Conservation (phyloP, 306 rosid species). For the Casuarina cunninghamiana region DNA sequence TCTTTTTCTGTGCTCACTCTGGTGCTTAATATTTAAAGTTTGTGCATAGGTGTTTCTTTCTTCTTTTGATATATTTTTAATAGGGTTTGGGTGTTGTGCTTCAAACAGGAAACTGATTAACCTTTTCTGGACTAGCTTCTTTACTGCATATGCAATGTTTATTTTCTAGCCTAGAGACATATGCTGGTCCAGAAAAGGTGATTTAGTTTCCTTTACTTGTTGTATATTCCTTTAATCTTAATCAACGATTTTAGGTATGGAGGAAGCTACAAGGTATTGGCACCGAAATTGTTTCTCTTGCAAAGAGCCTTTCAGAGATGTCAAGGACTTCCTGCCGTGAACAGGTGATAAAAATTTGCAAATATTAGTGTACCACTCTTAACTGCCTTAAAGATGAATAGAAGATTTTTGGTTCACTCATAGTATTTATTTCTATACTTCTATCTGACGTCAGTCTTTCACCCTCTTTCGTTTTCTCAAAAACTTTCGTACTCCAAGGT, state of each 20-base stretch:
- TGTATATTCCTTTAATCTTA: constrained; percentile 21
- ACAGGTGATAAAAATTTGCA: constrained; percentile 50
- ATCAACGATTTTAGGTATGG: constrained; percentile 60
- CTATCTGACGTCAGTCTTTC: constrained; percentile 20
- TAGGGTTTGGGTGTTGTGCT: too few relatives aligned
- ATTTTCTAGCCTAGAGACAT: background rate
- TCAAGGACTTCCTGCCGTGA: constrained; percentile 61
- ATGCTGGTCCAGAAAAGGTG: constrained; percentile 5
- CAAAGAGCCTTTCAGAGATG: constrained; percentile 67
- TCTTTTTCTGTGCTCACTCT: too few relatives aligned
- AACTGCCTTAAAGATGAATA: constrained; percentile 2
- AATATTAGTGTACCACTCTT: constrained; percentile 13
- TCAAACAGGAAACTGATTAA: too few relatives aligned
- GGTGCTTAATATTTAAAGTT: background rate
- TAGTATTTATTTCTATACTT: constrained; percentile 14
- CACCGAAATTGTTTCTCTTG: constrained; percentile 59
- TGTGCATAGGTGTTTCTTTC: background rate
- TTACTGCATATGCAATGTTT: background rate
- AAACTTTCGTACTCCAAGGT: constrained; percentile 32
- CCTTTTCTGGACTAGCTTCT: background rate
- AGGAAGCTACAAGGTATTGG: constrained; percentile 68
- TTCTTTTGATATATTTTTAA: background rate
- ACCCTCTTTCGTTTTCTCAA: constrained; percentile 4
- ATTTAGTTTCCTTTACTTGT: constrained; percentile 18
- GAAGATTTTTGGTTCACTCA: constrained; percentile 1